phyloP scores from a whole-genome alignment of 352 stramenopile genomes.

The Phytophthora idaei region DNA sequence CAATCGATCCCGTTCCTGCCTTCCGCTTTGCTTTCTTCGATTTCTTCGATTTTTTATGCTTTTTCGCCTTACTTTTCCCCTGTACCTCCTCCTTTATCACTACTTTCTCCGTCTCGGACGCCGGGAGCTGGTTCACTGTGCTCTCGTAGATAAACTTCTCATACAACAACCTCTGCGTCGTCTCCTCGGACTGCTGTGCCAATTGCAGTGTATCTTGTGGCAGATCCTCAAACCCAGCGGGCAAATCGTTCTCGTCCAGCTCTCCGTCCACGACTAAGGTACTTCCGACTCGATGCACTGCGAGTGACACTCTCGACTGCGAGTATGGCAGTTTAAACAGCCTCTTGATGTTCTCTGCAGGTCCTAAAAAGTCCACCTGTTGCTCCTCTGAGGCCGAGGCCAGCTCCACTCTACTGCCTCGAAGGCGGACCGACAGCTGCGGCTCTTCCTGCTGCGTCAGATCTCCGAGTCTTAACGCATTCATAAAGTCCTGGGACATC shows the following conservation, averaged over 20 bases:
- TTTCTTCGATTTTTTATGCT: slow-evolving; percentile 43
- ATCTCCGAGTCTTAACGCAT: slow-evolving; percentile 64
- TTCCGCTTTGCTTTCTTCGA: slow-evolving; percentile 26
- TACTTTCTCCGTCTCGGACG: slow-evolving; percentile 9
- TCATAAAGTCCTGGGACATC: slow-evolving; percentile 74
- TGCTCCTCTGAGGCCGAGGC: slow-evolving; percentile 71
- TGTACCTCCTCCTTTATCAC: slow-evolving; percentile 11
- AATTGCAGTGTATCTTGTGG: slow-evolving; percentile 64
- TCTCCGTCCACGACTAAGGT: slow-evolving; percentile 86
- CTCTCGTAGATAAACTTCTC: slow-evolving; percentile 91
- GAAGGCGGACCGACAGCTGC: slow-evolving; percentile 75
- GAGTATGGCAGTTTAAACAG: slow-evolving; percentile 90
- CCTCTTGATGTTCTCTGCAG: slow-evolving; percentile 86
- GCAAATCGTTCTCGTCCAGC: slow-evolving; percentile 70
- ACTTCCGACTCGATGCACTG: slow-evolving; percentile 77
- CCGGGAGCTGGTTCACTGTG: slow-evolving; percentile 47
- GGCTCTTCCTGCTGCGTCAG: slow-evolving; percentile 57
- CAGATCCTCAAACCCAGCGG: slow-evolving; percentile 67
- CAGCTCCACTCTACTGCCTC: slow-evolving; percentile 71
- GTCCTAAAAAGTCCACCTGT: slow-evolving; percentile 78
- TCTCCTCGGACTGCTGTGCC: slow-evolving; percentile 51
- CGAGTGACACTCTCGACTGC: slow-evolving; percentile 74
- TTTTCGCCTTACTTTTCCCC: slow-evolving; percentile 26
- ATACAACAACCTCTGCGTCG: slow-evolving; percentile 64
- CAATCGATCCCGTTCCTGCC: background rate